Conservation (phyloP, 768 basidiomycete genomes). For the Rhizopogon rudus region DNA sequence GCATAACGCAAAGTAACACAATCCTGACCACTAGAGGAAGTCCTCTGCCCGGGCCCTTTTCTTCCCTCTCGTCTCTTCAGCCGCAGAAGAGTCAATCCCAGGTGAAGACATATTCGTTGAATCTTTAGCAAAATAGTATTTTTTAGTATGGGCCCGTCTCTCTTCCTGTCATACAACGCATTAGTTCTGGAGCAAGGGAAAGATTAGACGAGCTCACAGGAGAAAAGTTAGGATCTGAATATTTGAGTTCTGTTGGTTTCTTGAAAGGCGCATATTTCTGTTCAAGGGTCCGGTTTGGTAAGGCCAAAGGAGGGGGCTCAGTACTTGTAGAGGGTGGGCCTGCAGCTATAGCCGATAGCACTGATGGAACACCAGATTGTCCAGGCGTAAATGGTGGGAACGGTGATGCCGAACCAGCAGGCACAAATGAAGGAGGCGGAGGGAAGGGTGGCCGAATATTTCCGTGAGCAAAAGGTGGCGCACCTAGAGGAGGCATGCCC, state of each 20-base stretch:
- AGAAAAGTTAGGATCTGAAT: slow-evolving; percentile 71
- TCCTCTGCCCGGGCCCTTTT: slow-evolving; percentile 87
- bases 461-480: slow-evolving; percentile 33
- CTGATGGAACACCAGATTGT: slow-evolving; percentile 8
- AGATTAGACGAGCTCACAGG: slow-evolving; percentile 45
- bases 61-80: slow-evolving; percentile 69
- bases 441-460: slow-evolving; percentile 28
- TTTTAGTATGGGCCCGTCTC: slow-evolving; percentile 58
- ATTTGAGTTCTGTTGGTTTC: slow-evolving; percentile 71
- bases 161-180: slow-evolving; percentile 55
- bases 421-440: slow-evolving; percentile 33
- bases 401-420: slow-evolving; percentile 23
- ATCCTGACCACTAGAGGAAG: slow-evolving; percentile 48
- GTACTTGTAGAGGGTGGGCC: slow-evolving; percentile 16
- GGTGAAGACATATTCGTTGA: slow-evolving; percentile 18
- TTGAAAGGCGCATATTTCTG: slow-evolving; percentile 75
- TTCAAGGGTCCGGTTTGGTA: slow-evolving; percentile 53
- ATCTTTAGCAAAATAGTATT: slow-evolving; percentile 54
- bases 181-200: neutral
- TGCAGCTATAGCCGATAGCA: neutral
- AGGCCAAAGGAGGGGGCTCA: slow-evolving; percentile 24
- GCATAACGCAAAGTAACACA: slow-evolving; percentile 12
- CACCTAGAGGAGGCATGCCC: slow-evolving; percentile 33
- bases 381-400: slow-evolving; percentile 21
- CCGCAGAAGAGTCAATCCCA: slow-evolving; percentile 24